Base-by-base conservation (phyloP, 106 monocot genomes). In the Dendrobium officinale region DNA sequence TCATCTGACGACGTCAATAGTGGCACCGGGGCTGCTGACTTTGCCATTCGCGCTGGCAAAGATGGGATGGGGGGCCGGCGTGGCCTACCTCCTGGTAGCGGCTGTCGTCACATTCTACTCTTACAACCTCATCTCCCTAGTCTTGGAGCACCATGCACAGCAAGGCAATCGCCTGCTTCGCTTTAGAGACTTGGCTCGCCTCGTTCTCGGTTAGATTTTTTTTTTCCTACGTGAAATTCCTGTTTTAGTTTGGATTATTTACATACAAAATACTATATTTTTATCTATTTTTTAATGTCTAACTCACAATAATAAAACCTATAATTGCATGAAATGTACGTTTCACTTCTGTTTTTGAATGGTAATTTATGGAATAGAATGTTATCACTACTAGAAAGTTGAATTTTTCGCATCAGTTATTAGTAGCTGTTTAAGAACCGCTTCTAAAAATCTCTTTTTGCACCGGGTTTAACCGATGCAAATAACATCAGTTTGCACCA, bases 1-100 rank as follows among this genome's bases (percentile, higher is more conserved):
- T 84, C 94, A 92, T 56, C 79, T 94, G 83, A 90, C 94, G 43
- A 92, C 92, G 11, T 91, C 94, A 2, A 92, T 94, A 59, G 92
- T 94, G 42, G 91, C 92, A 2, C 92, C 92, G 58, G 88, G 90
- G 42, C 66, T 94, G 79, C 88, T 94, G 22, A 94, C 88, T 77
- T 78, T 94, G 43, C 94, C 94, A 2, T 83, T 83, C 19, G 88
- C 94, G 13, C 82, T 94, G 42, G 80, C 90, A 4, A 83, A 72
- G n/a, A 70, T 94, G 66, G 94, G 94, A 1, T 94, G 94, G 91
- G 86, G 26, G 4, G 78, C 77, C 0, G 94, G 92, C 9, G 78
- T 92, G 2, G 18, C 77, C 27, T 90, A 85, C 84, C 88, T 94
- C 7, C 24, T 59, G 10, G 55, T 80, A n/a, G 92, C 80, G 6